Base-by-base conservation (phyloP, 1,139 yeast species). In the Candida sanyaensis region DNA sequence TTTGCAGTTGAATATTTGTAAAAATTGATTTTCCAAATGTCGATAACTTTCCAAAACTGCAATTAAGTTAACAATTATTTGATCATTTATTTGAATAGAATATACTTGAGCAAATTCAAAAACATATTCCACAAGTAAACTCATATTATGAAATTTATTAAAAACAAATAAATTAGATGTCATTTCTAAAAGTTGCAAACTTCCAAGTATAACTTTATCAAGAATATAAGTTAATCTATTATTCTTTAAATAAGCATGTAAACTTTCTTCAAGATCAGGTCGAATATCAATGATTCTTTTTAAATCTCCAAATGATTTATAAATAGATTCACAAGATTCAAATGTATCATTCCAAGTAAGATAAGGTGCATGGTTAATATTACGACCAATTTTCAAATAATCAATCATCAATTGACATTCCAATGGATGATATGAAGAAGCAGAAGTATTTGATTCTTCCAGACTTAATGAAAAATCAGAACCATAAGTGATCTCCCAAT, bases 311-410 rank as follows among this genome's bases (percentile, higher is more conserved):
- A 41, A 21, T 2, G 24, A 9, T 8, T 33, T 34, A 7, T 13
- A 24, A 3, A 45, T 27, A 7, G 29, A 11, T 21, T 41, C 41
- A 23, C 37, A 36, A 6, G 41, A 42, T 7, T 23, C 44, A n/a
- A 45, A n/a, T 12, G 31, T 38, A 17, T 37, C 45, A 12, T 38
- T 29, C 32, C 39, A 36, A 11, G 41, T 32, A 7, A 27, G 13
- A 23, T 41, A 42, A 8, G 53, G 53, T 9, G 42, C 45, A 9
- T 44, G 34, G 26, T 50, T 52, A n/a, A 51, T 38, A 2, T 42
- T 34, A 7, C 41, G 34, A n/a, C 37, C 45, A 10, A 50, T 42
- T 37, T 48, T 51, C 29, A 37, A 29, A 13, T 48, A 45, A 27
- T 40, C 42, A 11, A 44, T 37, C 8, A 26, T 37, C 38, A 49